A percentile compares a stretch with the other conserved stretches of the same genome.
Evolutionary conservation across 139 green algal species (phyloP).

Genomic region (Tetradesmus obliquus): DNA sequence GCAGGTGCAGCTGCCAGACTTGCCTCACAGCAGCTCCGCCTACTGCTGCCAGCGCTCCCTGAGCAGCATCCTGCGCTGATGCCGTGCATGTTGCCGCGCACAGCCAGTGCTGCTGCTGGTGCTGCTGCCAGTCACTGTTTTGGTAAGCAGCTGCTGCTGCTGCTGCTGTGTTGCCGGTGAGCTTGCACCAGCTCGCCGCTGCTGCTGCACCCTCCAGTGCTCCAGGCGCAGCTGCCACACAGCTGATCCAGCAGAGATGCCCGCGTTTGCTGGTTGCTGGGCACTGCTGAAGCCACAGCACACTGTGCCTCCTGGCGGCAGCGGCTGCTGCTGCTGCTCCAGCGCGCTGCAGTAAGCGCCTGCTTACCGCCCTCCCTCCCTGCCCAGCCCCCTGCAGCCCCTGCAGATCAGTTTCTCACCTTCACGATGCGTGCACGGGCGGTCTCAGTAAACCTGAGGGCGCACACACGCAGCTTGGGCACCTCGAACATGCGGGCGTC

Average conservation of each 20-base stretch:
- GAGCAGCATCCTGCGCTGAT: too few species aligned
- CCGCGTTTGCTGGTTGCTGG: not conserved
- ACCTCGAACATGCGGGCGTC: slow-evolving; percentile 94
- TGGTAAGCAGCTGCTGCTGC: not conserved
- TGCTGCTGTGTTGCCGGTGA: not conserved
- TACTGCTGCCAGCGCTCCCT: not conserved
- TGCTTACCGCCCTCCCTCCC: not conserved
- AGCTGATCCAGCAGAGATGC: not conserved
- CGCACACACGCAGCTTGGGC: slow-evolving; percentile 92
- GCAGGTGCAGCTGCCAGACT: not conserved
- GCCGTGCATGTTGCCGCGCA: too few species aligned
- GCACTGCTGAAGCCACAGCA: not conserved
- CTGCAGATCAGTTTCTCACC: slow-evolving; percentile 53
- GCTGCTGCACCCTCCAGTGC: not conserved
- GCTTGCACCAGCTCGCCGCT: not conserved
- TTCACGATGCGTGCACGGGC: slow-evolving; percentile 97
- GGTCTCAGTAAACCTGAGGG: slow-evolving; percentile 97
- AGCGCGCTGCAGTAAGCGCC: not conserved
- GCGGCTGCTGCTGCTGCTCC: slow-evolving; percentile 20
- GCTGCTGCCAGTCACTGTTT: not conserved
- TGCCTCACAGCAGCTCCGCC: not conserved
- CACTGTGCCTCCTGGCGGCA: not conserved
- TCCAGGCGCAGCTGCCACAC: not conserved
- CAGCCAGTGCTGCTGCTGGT: not conserved
- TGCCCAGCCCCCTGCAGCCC: not conserved